These are phyloP conservation scores for Beauveria sp. DNA, from an alignment of 2,329 filamentous ascomycete genomes.

Conservation along the genomic window DNA sequence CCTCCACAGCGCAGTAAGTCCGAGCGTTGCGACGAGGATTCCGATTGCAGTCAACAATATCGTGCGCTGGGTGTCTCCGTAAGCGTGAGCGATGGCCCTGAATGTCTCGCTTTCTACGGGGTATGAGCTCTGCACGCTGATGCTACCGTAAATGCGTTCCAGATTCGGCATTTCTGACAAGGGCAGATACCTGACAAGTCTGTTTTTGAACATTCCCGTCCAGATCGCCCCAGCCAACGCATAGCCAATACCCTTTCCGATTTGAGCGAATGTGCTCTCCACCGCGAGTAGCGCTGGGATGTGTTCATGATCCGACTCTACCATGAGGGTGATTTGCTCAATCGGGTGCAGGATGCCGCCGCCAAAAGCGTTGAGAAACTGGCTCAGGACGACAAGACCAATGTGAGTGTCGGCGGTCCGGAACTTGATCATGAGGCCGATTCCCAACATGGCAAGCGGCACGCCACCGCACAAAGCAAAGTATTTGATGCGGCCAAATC, in stretches of 20 bases:
- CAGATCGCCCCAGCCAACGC: constrained; percentile 58
- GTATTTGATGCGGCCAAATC: constrained; percentile 26
- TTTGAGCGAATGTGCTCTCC: constrained; percentile 49
- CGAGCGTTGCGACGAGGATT: constrained; percentile 31
- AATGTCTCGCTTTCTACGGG: constrained; percentile 40
- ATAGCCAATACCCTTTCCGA: constrained; percentile 52
- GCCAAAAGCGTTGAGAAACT: constrained; percentile 54
- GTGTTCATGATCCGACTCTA: constrained; percentile 51
- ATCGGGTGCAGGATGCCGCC: constrained; percentile 52
- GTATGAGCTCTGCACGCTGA: constrained; percentile 49
- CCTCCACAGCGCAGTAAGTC: constrained; percentile 35
- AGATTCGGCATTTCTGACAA: constrained; percentile 22
- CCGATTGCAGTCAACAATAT: constrained; percentile 43
- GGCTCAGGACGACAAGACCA: constrained; percentile 49
- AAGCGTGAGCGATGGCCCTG: constrained; percentile 52
- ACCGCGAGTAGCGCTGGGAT: constrained; percentile 55
- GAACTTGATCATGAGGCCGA: constrained; percentile 53
- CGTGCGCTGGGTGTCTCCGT: constrained; percentile 43
- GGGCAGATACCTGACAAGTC: constrained; percentile 43
- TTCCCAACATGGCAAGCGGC: constrained; percentile 47
- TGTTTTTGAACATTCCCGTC: constrained; percentile 48
- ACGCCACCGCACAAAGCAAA: constrained; percentile 31
- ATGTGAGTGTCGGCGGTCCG: constrained; percentile 42
- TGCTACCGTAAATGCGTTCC: constrained; percentile 36
- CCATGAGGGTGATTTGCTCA: constrained; percentile 54